Conservation (phyloP, 441 rosid genomes). For the Corymbia calophylla region DNA sequence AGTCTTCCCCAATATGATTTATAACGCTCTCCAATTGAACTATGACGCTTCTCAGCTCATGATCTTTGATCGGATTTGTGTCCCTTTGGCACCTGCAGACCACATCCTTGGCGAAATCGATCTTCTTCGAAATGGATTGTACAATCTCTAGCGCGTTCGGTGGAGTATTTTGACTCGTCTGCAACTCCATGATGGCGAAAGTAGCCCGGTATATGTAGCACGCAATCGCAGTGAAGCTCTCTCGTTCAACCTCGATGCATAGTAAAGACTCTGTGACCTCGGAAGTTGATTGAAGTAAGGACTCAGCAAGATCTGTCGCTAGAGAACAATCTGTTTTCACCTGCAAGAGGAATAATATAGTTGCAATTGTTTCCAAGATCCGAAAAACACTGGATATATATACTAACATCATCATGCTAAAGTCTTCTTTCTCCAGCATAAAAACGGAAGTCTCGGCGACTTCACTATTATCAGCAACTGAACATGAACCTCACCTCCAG, state of each 20-base stretch:
- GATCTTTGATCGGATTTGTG: constrained; percentile 16
- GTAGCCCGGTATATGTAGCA: constrained; percentile 62
- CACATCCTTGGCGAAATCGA: constrained; percentile 41
- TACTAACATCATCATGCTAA: neutral
- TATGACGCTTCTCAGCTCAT: constrained; percentile 31
- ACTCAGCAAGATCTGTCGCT: constrained; percentile 21
- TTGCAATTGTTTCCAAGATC: neutral
- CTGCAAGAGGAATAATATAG: constrained; percentile 17
- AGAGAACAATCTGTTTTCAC: constrained; percentile 19
- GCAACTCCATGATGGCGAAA: constrained; percentile 64
- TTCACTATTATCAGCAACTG: neutral
- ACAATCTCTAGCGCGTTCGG: constrained; percentile 34
- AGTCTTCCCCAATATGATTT: constrained; percentile 45
- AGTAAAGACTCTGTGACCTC: constrained; percentile 35
- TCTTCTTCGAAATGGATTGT: constrained; percentile 36
- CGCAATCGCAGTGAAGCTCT: constrained; percentile 38
- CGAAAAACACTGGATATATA: neutral
- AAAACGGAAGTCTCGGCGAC: neutral
- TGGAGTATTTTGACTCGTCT: constrained; percentile 26
- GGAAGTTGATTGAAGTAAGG: constrained; percentile 45
- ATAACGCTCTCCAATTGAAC: constrained; percentile 37
- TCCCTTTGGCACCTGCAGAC: constrained; percentile 16
- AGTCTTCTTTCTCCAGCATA: neutral
- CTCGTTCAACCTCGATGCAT: constrained; percentile 28
- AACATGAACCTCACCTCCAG: neutral